Evolutionary conservation across 148 eudicot species (phyloP), one percentile per base, ranked within the genome.

Genomic region (Rhododendron griersonianum): DNA sequence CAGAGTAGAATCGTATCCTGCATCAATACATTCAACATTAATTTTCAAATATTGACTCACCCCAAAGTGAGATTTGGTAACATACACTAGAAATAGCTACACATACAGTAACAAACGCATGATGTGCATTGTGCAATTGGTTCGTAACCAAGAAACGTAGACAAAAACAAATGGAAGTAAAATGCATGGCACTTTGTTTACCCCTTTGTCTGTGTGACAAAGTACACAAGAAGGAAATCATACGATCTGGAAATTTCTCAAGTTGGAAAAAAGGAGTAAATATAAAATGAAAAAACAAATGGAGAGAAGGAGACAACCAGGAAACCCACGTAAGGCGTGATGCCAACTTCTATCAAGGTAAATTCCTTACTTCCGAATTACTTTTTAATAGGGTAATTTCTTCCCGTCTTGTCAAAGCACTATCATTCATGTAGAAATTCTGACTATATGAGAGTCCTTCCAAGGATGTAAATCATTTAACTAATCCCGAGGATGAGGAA

Each of bases 1-100:
- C 87, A 39, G 90, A 89, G 85, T 87, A 91, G 80, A 94, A 94
- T 65, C 84, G 86, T 78, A 90, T 78, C 82, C 94, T 94, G 92
- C 85, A 87, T 65, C 45, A 85, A 61, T 25, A 75, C 71, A 85
- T 15, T 51, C 41, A 6, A 37, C 1, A 37, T 81, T 13, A 53
- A n/a, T 41, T 25, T 75, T 33, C 39, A 33, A 33, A 25, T 35
- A 63, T 30, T 28, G 76, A 7, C 67, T 71, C 33, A 63, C 23
- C 59, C 19, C 39, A 30, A 55, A 61, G 45, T 47, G 10, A 37
- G 78, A 23, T 48, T 35, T 21, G 69, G 61, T 55, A 55, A 3
- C 35, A 57, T 28, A 19, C 19, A 47, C 55, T 4, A 5, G 37
- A 87, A 50, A 83, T 25, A 10, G 59, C 6, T 18, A n/a, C 16